These are phyloP conservation scores for Ilyonectria mors-panacis DNA, from an alignment of 2,329 filamentous ascomycete genomes.

Conservation along the genomic window DNA sequence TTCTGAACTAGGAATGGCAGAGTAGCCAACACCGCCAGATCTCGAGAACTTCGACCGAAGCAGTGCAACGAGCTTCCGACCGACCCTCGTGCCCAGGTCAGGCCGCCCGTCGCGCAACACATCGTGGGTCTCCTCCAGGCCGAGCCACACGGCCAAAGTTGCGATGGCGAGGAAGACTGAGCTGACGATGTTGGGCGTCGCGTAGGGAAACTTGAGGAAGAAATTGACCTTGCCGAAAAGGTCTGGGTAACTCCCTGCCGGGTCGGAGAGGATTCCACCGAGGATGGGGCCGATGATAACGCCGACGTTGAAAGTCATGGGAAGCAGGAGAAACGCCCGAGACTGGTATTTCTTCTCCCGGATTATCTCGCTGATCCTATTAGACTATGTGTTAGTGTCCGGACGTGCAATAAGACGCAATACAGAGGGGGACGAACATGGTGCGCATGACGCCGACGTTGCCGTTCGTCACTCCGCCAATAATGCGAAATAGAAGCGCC, in stretches of 20 bases:
- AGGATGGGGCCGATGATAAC: conserved; percentile 80
- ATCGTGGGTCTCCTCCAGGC: conserved; percentile 69
- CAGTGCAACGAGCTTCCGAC: conserved; percentile 52
- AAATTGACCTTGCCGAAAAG: conserved; percentile 65
- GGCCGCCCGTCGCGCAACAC: conserved; percentile 54
- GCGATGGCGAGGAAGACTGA: conserved; percentile 63
- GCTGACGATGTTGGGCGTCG: conserved; percentile 68
- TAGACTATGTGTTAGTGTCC: not conserved
- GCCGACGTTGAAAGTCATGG: conserved; percentile 81
- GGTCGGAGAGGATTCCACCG: conserved; percentile 78
- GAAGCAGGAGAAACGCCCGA: conserved; percentile 80
- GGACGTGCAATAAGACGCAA: not conserved
- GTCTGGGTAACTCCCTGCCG: conserved; percentile 69
- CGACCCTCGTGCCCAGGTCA: conserved; percentile 61
- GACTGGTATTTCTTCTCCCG: conserved; percentile 77
- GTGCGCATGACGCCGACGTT: conserved; percentile 82
- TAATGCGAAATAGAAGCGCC: conserved; percentile 79
- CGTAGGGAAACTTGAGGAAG: conserved; percentile 67
- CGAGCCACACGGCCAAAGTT: conserved; percentile 62
- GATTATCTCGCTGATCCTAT: conserved; percentile 76
- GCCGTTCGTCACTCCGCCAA: conserved; percentile 80
- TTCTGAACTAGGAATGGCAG: conserved; percentile 41
- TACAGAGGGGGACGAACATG: conserved; percentile 65
- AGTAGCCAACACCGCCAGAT: conserved; percentile 38
- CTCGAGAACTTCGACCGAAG: conserved; percentile 45